A percentile compares a stretch with the other conserved stretches of the same genome.
Conservation (phyloP, 495 filamentous ascomycete genomes). For the Aspergillus diversus region DNA sequence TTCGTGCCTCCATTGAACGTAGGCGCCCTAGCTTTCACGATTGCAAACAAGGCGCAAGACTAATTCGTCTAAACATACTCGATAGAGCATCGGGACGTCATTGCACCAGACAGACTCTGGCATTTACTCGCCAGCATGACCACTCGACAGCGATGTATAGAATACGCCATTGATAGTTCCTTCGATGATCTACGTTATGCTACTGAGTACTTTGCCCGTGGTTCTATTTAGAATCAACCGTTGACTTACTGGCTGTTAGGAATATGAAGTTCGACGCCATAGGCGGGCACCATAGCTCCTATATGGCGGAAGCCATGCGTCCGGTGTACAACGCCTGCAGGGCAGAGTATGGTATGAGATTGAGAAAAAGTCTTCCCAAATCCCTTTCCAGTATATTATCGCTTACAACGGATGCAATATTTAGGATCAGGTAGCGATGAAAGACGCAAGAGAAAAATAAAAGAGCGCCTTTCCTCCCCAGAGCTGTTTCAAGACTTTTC, state of each 20-base stretch:
- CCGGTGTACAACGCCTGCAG: constrained; percentile 24
- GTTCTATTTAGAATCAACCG: not conserved
- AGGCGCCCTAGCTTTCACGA: not conserved
- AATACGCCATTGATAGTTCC: constrained; percentile 7
- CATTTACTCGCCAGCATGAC: constrained; percentile 21
- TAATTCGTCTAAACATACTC: not conserved
- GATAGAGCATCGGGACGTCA: constrained; percentile 10
- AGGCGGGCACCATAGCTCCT: constrained; percentile 26
- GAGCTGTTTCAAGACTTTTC: constrained; percentile 11
- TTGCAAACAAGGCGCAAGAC: not conserved
- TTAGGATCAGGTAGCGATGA: constrained; percentile 19
- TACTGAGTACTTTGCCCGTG: constrained; percentile 14
- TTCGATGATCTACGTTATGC: constrained; percentile 7
- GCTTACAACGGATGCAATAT: not conserved
- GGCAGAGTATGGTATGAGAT: constrained; percentile 24
- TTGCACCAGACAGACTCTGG: constrained; percentile 21
- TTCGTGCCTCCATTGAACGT: constrained; percentile 19
- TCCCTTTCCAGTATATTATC: not conserved
- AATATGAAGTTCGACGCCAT: constrained; percentile 20
- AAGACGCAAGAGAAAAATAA: constrained; percentile 21
- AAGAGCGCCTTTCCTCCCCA: constrained; percentile 14
- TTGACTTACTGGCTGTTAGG: constrained; percentile 7
- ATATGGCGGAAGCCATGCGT: constrained; percentile 29
- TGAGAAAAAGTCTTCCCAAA: not conserved
- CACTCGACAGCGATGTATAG: constrained; percentile 18